Conservation (phyloP, 1,284 basidiomycete species). For the Caloboletus firmus region DNA sequence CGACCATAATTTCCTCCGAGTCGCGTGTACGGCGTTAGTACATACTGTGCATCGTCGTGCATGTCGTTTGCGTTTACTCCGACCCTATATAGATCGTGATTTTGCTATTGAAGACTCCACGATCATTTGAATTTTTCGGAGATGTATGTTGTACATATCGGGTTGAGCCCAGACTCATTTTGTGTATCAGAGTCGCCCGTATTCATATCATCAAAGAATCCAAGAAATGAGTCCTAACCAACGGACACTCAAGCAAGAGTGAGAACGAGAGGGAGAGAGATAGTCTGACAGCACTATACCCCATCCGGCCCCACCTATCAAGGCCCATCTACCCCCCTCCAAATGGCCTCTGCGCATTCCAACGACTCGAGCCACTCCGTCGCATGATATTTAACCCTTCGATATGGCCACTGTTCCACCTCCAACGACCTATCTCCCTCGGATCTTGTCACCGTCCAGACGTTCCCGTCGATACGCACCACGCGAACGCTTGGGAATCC, state of each 20-base stretch:
- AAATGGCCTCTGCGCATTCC: slow-evolving; percentile 51
- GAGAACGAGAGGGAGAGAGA: neutral
- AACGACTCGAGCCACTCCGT: slow-evolving; percentile 64
- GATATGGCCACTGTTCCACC: slow-evolving; percentile 56
- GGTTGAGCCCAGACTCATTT: neutral
- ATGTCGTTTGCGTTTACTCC: no score
- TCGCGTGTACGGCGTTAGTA: no score
- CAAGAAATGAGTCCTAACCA: neutral
- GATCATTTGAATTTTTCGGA: no score
- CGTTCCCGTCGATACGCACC: slow-evolving; percentile 51
- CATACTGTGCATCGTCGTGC: no score
- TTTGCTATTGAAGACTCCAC: no score
- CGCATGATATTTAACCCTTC: slow-evolving; percentile 50
- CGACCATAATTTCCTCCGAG: no score
- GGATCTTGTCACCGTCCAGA: slow-evolving; percentile 49
- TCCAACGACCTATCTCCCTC: slow-evolving; percentile 34
- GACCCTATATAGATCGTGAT: no score
- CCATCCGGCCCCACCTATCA: neutral
- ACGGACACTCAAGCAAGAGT: neutral
- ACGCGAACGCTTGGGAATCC: slow-evolving; percentile 62
- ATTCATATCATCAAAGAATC: neutral
- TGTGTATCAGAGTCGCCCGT: neutral
- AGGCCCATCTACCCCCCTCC: slow-evolving; percentile 22
- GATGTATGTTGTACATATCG: neutral
- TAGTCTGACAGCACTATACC: no score